Evolutionary conservation across 352 stramenopile genomes (phyloP), one percentile per base, ranked within the genome.

Genomic region (Stephanocyclus meneghinianus): DNA sequence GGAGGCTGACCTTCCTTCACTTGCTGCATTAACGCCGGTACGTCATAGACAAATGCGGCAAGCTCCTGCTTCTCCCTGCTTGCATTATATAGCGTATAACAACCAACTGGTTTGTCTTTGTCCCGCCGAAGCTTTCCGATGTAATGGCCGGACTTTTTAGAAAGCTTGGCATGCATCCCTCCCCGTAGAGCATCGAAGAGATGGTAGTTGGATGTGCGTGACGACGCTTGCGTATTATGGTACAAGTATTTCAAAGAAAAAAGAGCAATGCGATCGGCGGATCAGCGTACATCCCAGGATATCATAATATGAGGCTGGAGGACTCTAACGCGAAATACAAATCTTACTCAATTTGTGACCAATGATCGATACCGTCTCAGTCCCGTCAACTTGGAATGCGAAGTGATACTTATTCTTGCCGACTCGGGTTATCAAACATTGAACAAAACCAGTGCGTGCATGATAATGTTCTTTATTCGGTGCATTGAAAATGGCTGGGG

Each of bases 131-230:
- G 53, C 66, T 96, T 97, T 44, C 94, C 94, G 16, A 96, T 84
- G 84, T 96, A 97, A 60, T 96, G 95, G 51, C 93, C 94, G 45
- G 91, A 94, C 74, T 97, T 97, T 80, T 96, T 96, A 4, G 84
- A 91, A 0, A 96, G 71, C 35, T 91, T 91, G 2, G 89, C 45
- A 15, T 86, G 80, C 8, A 81, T 79, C 1, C 85, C 90, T 5
- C 85, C 83, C 29, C 92, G 84, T 18, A 92, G 91, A 87, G 95
- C 95, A 80, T 97, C 94, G 71, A 95, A 97, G 56, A 97, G 75
- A 71, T 94, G 85, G 74, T 95, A 96, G 80, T 95, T 80, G 8
- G 56, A 71, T 21, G 73, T 80, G 13, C 35, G 95, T 53, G 72
- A 72, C n/a, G 61, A 76, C 48, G 59, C 63, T 71, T 37, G 48